phyloP scores from a whole-genome alignment of 78 protist genomes.

The Dictyostelium citrinum region DNA sequence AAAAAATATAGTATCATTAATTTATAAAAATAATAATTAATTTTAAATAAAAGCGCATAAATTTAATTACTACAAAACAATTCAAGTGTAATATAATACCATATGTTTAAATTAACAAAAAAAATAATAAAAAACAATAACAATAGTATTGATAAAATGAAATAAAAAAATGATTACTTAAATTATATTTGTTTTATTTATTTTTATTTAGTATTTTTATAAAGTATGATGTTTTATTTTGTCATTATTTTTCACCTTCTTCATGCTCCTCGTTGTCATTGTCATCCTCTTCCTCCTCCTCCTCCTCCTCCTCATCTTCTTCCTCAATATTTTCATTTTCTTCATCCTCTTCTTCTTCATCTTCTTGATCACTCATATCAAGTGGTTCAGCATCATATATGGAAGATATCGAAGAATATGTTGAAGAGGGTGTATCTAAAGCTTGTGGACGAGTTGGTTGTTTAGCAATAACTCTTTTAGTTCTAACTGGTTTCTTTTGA shows the following conservation, averaged over 20 bases:
- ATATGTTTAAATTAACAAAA: no score
- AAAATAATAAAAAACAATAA: no score
- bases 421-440: conserved; percentile 32
- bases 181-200: not conserved
- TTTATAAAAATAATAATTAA: not conserved
- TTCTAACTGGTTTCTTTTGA: conserved; percentile 3
- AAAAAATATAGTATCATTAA: not conserved
- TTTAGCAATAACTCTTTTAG: not conserved
- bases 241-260: not conserved
- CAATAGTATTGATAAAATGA: no score
- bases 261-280: no score
- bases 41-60: not conserved
- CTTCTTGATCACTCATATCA: conserved; percentile 11
- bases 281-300: not conserved
- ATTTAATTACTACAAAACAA: not conserved
- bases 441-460: conserved; percentile 12
- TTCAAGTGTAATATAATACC: no score
- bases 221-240: not conserved
- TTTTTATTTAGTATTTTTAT: not conserved
- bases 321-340: not conserved
- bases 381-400: conserved; percentile 67
- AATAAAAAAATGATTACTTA: not conserved
- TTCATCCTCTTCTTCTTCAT: conserved; percentile 30
- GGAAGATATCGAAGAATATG: conserved; percentile 15
- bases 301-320: not conserved